phyloP scores from a whole-genome alignment of 2,329 filamentous ascomycete species.

The Thermomyces lanuginosus region DNA sequence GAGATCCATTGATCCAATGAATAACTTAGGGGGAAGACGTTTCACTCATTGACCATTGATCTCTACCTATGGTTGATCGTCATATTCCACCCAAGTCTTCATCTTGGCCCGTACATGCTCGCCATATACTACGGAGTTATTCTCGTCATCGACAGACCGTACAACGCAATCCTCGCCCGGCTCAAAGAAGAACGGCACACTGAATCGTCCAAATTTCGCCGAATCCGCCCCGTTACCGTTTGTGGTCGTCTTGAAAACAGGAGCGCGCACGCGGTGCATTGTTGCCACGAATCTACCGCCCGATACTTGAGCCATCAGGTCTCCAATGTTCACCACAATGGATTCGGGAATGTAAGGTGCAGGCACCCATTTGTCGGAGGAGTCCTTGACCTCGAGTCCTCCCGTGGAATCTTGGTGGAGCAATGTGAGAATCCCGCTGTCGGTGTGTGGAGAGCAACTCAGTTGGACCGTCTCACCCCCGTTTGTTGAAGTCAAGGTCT shows the following conservation, averaged over 20 bases:
- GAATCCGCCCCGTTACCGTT: neutral
- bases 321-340: constrained; percentile 31
- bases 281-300: constrained; percentile 31
- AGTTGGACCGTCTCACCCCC: constrained; percentile 8
- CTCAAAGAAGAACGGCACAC: constrained; percentile 35
- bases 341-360: constrained; percentile 27
- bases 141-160: constrained; percentile 19
- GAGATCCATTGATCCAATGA: too few relatives aligned
- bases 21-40: too few relatives aligned
- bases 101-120: constrained; percentile 30
- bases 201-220: constrained; percentile 19
- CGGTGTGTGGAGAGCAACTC: constrained; percentile 20
- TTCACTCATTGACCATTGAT: too few relatives aligned
- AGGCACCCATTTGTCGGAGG: constrained; percentile 25
- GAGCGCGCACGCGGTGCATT: constrained; percentile 28
- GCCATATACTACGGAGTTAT: constrained; percentile 23
- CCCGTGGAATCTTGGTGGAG: constrained; percentile 33
- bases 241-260: constrained; percentile 3
- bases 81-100: constrained; percentile 28
- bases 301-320: constrained; percentile 28
- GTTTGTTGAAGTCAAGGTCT: too few relatives aligned
- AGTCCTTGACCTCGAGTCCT: constrained; percentile 32
- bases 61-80: too few relatives aligned
- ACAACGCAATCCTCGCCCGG: constrained; percentile 28
- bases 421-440: constrained; percentile 33